Percentiles rank a stretch among this genome's conserved stretches.
phyloP scores from a whole-genome alignment of 2,329 filamentous ascomycete genomes.

The Fusarium sp. region DNA sequence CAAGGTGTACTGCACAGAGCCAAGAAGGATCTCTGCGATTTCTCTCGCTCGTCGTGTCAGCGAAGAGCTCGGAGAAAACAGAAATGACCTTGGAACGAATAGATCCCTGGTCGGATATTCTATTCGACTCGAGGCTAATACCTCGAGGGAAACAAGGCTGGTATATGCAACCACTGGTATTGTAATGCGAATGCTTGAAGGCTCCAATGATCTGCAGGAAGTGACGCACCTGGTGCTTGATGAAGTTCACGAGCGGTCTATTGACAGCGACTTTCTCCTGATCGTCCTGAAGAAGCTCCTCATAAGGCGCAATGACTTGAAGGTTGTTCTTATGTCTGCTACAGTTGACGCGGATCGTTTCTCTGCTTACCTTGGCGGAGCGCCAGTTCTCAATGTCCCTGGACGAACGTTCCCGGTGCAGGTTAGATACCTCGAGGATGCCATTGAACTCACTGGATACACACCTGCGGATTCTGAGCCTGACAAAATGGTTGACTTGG shows the following conservation, averaged over 20 bases:
- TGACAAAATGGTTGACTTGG: constrained; percentile 68
- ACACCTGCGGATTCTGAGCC: constrained; percentile 55
- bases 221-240: constrained; percentile 96
- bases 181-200: constrained; percentile 97
- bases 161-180: constrained; percentile 93
- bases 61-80: constrained; percentile 89
- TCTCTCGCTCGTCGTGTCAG: constrained; percentile 93
- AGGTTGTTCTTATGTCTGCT: constrained; percentile 96
- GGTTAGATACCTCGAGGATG: constrained; percentile 90
- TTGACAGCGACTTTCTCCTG: constrained; percentile 95
- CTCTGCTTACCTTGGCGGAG: constrained; percentile 85
- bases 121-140: constrained; percentile 90
- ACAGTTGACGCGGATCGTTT: constrained; percentile 94
- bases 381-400: constrained; percentile 88
- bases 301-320: constrained; percentile 79
- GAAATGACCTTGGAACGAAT: constrained; percentile 80
- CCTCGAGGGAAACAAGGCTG: constrained; percentile 80
- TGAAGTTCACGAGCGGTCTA: constrained; percentile 95
- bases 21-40: constrained; percentile 93
- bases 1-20: constrained; percentile 96
- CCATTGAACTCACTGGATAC: constrained; percentile 86
- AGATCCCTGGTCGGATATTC: constrained; percentile 93
- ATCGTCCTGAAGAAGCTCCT: constrained; percentile 90
- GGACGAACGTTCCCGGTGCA: constrained; percentile 93
- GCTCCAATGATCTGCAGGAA: constrained; percentile 83